Evolutionary conservation across 257 asterid species (phyloP).

Genomic region (Prunella vulgaris): DNA sequence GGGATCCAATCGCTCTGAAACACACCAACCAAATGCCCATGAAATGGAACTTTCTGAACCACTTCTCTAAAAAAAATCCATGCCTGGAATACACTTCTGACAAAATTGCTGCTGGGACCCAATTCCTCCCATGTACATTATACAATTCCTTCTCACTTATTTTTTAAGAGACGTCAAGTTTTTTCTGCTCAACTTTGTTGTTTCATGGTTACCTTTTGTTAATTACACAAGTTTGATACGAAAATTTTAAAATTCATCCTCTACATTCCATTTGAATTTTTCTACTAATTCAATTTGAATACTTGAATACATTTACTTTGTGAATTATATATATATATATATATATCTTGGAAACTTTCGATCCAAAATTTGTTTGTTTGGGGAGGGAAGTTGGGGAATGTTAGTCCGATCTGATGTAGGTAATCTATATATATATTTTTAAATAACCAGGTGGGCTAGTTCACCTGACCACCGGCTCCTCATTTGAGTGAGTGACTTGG

Average conservation of each 20-base stretch:
- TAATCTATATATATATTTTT: too few relatives aligned
- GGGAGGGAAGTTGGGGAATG: too few relatives aligned
- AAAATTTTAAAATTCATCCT: not conserved
- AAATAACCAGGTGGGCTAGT: too few relatives aligned
- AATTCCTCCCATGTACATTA: conserved; percentile 22
- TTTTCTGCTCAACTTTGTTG: not conserved
- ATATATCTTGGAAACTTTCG: not conserved
- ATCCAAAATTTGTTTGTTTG: too few relatives aligned
- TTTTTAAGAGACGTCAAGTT: conserved; percentile 4
- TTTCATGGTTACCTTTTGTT: not conserved
- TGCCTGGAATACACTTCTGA: too few relatives aligned
- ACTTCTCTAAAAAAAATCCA: conserved; percentile 65
- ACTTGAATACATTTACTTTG: not conserved
- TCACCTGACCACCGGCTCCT: too few relatives aligned
- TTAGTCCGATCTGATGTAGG: too few relatives aligned
- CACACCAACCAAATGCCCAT: conserved; percentile 48
- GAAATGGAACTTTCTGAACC: conserved; percentile 99
- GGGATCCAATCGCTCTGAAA: conserved; percentile 43
- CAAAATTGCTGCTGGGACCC: conserved; percentile 4
- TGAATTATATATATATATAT: too few relatives aligned
- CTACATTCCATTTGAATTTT: not conserved
- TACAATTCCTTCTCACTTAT: conserved; percentile 12
- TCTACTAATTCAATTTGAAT: too few relatives aligned
- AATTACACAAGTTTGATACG: too few relatives aligned
- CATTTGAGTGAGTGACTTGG: too few relatives aligned